Percentiles rank a stretch among this genome's conserved stretches.
Evolutionary conservation across 177 flowering plant genomes (phyloP).

Genomic region (Telopea speciosissima): DNA sequence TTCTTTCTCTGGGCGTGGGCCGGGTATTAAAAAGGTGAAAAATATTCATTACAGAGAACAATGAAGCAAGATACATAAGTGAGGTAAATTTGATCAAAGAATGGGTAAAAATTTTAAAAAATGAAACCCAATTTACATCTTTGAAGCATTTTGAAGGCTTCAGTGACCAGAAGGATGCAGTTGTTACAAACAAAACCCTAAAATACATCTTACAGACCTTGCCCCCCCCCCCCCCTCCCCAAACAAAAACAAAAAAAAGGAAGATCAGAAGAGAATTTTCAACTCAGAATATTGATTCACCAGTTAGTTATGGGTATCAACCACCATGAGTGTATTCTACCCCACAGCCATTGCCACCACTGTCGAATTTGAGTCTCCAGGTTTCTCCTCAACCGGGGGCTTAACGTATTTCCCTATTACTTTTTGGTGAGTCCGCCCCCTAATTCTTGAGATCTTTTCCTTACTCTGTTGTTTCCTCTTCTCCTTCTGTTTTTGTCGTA

Average conservation of each 20-base stretch:
- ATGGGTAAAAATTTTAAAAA: background rate
- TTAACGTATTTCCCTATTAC: conserved; percentile 80
- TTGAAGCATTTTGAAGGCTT: conserved; percentile 4
- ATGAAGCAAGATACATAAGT: background rate
- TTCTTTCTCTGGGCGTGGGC: too few species aligned
- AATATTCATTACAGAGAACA: background rate
- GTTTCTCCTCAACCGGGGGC: conserved; percentile 60
- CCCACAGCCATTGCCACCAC: conserved; percentile 1
- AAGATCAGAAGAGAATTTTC: conserved; percentile 19
- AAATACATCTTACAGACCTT: conserved; percentile 14
- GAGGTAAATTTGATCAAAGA: background rate
- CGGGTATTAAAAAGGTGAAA: too few species aligned
- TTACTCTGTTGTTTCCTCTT: conserved; percentile 57
- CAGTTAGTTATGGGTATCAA: background rate
- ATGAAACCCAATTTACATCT: conserved; percentile 20
- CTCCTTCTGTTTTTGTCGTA: conserved; percentile 47
- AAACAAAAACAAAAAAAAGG: conserved; percentile 14
- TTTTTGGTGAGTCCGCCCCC: conserved; percentile 47
- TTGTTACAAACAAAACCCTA: conserved; percentile 19
- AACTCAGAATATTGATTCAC: conserved; percentile 2
- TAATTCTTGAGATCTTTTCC: conserved; percentile 60
- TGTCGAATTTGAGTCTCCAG: conserved; percentile 34
- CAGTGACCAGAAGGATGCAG: conserved; percentile 34
- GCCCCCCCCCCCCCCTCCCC: conserved; percentile 18
- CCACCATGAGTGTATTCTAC: conserved; percentile 7